Conservation (phyloP, 129 eudicot species). For the Mikania micrantha region DNA sequence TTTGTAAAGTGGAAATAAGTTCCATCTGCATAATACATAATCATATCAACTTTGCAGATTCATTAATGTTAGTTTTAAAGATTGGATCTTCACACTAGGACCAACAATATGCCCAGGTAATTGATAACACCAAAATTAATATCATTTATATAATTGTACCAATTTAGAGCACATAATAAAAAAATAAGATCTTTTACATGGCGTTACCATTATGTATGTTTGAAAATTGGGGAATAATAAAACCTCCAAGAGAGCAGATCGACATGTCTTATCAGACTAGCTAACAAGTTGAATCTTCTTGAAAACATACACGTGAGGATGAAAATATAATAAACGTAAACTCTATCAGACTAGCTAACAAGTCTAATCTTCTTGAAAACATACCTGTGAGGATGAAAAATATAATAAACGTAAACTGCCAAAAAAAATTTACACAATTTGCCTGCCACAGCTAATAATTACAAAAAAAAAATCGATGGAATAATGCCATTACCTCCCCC, state of each 20-base stretch:
- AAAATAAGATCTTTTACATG: too few species aligned
- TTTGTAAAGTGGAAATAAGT: constrained; percentile 61
- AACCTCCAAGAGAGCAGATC: constrained; percentile 93
- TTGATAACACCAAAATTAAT: not conserved
- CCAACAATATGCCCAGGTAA: not conserved
- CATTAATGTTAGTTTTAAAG: not conserved
- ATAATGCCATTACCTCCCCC: too few species aligned
- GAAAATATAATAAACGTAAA: too few species aligned
- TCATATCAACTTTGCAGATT: constrained; percentile 1
- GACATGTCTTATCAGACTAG: constrained; percentile 75
- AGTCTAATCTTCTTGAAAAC: too few species aligned
- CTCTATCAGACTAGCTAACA: too few species aligned
- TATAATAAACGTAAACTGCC: not conserved
- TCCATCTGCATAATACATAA: constrained; percentile 63
- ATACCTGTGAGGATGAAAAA: too few species aligned
- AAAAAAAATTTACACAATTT: not conserved
- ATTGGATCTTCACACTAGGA: not conserved
- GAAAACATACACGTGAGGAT: constrained; percentile 55
- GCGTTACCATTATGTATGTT: not conserved
- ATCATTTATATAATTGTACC: not conserved
- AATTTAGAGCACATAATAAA: not conserved
- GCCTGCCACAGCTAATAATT: not conserved
- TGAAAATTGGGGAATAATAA: not conserved
- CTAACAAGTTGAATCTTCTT: constrained; percentile 96
- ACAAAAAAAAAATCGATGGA: too few species aligned